Evolutionary conservation across 1,139 yeast genomes (phyloP), one percentile per base, ranked within the genome.

Genomic region (Scheffersomyces stambukii): DNA sequence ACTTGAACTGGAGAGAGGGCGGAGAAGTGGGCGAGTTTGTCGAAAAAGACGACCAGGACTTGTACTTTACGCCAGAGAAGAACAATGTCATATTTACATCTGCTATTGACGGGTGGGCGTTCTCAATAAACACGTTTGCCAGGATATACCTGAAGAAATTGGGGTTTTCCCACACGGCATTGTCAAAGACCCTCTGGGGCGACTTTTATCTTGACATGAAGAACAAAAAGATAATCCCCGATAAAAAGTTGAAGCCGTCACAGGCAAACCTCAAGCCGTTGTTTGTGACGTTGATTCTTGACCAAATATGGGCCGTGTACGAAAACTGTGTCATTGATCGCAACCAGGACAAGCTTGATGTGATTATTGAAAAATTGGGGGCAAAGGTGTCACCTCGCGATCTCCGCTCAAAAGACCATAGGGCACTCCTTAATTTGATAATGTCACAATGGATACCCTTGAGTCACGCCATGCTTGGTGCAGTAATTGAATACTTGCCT

Each of bases 61-160:
- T 91, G 22, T 93, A 93, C 50, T 93, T 93, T 43, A 73, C 86
- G 8, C 98, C 99, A 0, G 88, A 83, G 31, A 73, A 75, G 47
- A 88, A 89, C 52, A 93, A 93, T 50, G 97, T 93, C 5, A 78
- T 93, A 2, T 91, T 93, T 61, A 89, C 96, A 1, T 81, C 95
- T 23, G 98, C 98, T 1, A 67, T 83, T 14, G 98, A 91, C 56
- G 97, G 97, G 4, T 93, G 98, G 98, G 98, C 97, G 1, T 93
- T 93, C 55, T 83, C 88, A 29, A 67, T 93, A 21, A 77, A 84
- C 35, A 95, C 93, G 36, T 83, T 91, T 58, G 85, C 96, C 5
- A 79, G 83, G 35, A 77, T 93, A 22, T 86, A 86, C 50, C 93
- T 82, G 58, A 75, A 77, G 21, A 88, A 86, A 47, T 63, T 91